phyloP scores from a whole-genome alignment of 306 rosid species.

The Fragaria ananassa region DNA sequence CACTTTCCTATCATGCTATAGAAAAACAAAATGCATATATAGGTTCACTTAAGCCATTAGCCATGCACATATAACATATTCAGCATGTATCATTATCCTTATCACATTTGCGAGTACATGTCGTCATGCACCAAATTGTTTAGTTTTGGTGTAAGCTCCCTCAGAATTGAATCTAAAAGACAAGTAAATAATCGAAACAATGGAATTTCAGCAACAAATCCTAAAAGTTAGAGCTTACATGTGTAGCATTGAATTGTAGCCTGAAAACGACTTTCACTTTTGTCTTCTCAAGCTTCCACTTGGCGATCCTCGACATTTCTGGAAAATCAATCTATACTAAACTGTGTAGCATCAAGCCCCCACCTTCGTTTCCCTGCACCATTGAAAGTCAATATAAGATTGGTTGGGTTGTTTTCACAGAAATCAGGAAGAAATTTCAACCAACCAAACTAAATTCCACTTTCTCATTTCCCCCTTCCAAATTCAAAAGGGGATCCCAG shows the following conservation, averaged over 20 bases:
- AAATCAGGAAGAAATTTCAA: background rate
- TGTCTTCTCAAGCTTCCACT: constrained; percentile 95
- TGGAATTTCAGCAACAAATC: background rate
- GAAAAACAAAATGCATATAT: background rate
- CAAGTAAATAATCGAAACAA: background rate
- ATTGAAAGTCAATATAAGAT: constrained; percentile 14
- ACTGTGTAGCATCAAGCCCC: constrained; percentile 33
- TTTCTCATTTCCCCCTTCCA: constrained; percentile 4
- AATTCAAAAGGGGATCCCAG: background rate
- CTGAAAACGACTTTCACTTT: constrained; percentile 98
- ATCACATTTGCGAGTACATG: background rate
- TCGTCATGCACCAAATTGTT: background rate
- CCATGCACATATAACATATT: background rate
- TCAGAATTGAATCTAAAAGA: constrained; percentile 1
- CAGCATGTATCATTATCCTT: background rate
- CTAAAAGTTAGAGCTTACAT: constrained; percentile 53
- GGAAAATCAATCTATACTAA: constrained; percentile 30
- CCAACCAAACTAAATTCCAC: background rate
- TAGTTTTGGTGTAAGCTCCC: background rate
- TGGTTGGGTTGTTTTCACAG: background rate
- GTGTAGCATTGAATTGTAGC: constrained; percentile 93
- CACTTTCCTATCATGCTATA: constrained; percentile 4
- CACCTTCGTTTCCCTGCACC: constrained; percentile 27
- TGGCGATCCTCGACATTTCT: constrained; percentile 83
- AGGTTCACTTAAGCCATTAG: constrained; percentile 8